Percentiles rank a stretch among this genome's conserved stretches.
These are phyloP conservation scores for Leersia perrieri DNA, from an alignment of 176 grass and related monocot genomes.

Conservation along the genomic window DNA sequence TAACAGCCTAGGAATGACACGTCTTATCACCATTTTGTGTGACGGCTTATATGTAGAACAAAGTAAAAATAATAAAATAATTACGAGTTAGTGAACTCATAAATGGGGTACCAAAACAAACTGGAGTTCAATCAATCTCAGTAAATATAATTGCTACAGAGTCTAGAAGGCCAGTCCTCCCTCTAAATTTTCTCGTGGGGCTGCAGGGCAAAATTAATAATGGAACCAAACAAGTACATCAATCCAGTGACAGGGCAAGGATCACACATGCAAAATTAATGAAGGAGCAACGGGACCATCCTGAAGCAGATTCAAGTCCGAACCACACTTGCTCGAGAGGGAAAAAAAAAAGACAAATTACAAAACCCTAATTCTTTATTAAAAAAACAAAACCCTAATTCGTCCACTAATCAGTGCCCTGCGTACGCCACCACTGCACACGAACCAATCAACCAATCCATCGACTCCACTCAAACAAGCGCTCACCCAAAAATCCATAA, in stretches of 20 bases:
- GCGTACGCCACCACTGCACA: background rate
- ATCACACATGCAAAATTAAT: background rate
- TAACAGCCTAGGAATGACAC: background rate
- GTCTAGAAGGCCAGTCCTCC: background rate
- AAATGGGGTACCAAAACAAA: background rate
- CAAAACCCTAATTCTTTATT: background rate
- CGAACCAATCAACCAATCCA: background rate
- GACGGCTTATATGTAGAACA: background rate
- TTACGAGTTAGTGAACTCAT: background rate
- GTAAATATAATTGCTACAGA: background rate
- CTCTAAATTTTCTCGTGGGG: background rate
- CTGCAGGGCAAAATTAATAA: background rate
- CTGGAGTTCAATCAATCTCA: background rate
- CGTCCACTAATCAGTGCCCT: background rate
- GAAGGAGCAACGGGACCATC: background rate
- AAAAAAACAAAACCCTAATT: background rate
- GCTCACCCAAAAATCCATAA: background rate
- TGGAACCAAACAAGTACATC: slow-evolving; percentile 20
- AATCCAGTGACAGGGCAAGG: background rate
- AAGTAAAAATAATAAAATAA: background rate
- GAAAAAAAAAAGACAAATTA: background rate
- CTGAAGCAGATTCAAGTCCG: background rate
- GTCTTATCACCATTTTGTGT: background rate
- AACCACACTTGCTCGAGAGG: too few relatives aligned
- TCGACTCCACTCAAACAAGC: background rate